Evolutionary conservation across 257 asterid genomes (phyloP).

Genomic region (Paulownia fortunei): DNA sequence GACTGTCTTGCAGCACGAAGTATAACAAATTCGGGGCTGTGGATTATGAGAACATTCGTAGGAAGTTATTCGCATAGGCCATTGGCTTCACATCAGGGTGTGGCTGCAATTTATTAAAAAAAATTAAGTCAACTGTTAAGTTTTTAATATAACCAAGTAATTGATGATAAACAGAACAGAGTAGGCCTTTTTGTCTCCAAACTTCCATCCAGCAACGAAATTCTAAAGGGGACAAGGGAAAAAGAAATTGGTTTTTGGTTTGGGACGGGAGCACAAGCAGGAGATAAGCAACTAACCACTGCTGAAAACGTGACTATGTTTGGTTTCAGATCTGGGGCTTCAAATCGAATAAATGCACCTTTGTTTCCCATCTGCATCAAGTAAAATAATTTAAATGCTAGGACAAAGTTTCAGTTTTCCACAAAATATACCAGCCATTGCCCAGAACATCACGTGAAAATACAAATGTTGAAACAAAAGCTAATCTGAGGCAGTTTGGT

Average conservation of each 20-base stretch:
- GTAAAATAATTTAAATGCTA: constrained; percentile 30
- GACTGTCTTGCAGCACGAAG: constrained; percentile 23
- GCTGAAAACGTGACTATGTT: constrained; percentile 86
- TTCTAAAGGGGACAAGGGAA: neutral
- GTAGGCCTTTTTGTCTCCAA: neutral
- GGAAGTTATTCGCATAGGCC: constrained; percentile 97
- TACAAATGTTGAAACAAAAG: neutral
- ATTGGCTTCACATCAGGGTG: constrained; percentile 97
- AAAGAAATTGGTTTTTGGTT: neutral
- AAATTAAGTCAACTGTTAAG: neutral
- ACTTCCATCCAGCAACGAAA: neutral
- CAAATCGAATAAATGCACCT: constrained; percentile 97
- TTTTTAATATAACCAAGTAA: neutral
- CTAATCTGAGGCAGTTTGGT: neutral
- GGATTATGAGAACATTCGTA: constrained; percentile 73
- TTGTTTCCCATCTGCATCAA: constrained; percentile 94
- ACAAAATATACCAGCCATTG: neutral
- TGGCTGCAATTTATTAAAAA: constrained; percentile 58
- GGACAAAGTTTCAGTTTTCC: neutral
- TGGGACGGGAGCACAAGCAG: neutral
- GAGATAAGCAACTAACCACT: constrained; percentile 73
- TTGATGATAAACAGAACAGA: neutral
- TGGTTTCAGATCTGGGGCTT: constrained; percentile 91
- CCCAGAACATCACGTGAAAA: constrained; percentile 2
- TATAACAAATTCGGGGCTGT: constrained; percentile 12